phyloP scores from a whole-genome alignment of 2,329 filamentous ascomycete species.

The Penicillium sp. region DNA sequence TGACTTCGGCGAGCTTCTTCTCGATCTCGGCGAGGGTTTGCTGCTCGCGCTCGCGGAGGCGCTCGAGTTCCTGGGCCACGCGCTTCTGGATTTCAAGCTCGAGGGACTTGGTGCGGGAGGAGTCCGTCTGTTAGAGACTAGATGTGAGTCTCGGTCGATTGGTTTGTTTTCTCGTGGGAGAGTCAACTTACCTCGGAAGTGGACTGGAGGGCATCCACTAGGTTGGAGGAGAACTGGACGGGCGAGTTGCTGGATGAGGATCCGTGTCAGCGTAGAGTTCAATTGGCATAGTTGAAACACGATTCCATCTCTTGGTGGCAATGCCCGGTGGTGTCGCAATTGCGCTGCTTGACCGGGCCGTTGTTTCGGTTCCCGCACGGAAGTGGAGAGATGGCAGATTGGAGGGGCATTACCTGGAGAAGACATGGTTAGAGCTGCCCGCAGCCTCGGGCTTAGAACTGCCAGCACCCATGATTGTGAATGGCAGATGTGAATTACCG shows the following conservation, averaged over 20 bases:
- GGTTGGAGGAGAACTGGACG: conserved; percentile 72
- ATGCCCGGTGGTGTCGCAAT: neutral
- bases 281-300: neutral
- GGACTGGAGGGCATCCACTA: conserved; percentile 78
- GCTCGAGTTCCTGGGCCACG: conserved; percentile 79
- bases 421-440: conserved; percentile 57
- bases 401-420: conserved; percentile 51
- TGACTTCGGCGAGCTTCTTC: conserved; percentile 53
- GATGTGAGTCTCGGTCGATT: conserved; percentile 2
- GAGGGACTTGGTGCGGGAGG: conserved; percentile 75
- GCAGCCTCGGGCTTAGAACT: conserved; percentile 59
- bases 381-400: neutral
- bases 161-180: conserved; percentile 2
- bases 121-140: conserved; percentile 66
- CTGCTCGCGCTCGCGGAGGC: conserved; percentile 68
- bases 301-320: neutral
- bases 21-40: conserved; percentile 67
- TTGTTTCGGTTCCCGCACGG: conserved; percentile 11
- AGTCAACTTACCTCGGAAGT: conserved; percentile 71
- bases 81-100: conserved; percentile 88
- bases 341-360: conserved; percentile 4
- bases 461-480: conserved; percentile 57
- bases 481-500: conserved; percentile 12
- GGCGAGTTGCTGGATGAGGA: conserved; percentile 46
- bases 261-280: conserved; percentile 8